These are phyloP conservation scores for Tylopilus sp. DNA, from an alignment of 768 basidiomycete genomes.

Conservation along the genomic window DNA sequence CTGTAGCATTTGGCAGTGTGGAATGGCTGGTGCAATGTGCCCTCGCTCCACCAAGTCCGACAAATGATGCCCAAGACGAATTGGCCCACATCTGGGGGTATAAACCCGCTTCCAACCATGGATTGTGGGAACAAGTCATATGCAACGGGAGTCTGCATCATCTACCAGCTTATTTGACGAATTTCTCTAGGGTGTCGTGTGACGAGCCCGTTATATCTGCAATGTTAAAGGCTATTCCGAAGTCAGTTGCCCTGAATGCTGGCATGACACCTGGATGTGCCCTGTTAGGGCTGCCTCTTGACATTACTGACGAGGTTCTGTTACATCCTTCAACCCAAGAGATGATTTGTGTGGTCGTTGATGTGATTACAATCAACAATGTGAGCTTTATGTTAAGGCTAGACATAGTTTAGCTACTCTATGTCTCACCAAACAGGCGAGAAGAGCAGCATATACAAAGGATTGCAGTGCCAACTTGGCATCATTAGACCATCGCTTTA, in stretches of 20 bases:
- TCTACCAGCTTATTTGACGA: neutral
- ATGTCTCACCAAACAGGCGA: no score
- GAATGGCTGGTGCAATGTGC: no score
- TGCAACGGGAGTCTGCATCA: neutral
- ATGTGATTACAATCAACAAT: neutral
- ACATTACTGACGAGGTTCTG: neutral
- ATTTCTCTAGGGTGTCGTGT: neutral
- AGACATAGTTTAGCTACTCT: no score
- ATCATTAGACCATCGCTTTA: no score
- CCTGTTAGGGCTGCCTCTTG: neutral
- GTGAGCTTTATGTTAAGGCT: neutral
- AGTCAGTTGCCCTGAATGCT: neutral
- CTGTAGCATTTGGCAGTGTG: no score
- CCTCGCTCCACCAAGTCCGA: no score
- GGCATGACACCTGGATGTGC: neutral
- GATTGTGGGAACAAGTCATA: neutral
- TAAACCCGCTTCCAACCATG: neutral
- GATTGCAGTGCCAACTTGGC: no score
- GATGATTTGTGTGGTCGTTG: neutral
- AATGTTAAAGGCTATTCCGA: neutral
- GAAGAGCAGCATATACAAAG: no score
- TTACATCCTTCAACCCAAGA: neutral
- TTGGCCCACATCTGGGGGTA: no score
- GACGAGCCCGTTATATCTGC: neutral
- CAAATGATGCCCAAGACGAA: no score